Percentiles rank a stretch among this genome's conserved stretches.
phyloP scores from a whole-genome alignment of 371 early-diverging fungal species.

The Rhizopus stolonifer region DNA sequence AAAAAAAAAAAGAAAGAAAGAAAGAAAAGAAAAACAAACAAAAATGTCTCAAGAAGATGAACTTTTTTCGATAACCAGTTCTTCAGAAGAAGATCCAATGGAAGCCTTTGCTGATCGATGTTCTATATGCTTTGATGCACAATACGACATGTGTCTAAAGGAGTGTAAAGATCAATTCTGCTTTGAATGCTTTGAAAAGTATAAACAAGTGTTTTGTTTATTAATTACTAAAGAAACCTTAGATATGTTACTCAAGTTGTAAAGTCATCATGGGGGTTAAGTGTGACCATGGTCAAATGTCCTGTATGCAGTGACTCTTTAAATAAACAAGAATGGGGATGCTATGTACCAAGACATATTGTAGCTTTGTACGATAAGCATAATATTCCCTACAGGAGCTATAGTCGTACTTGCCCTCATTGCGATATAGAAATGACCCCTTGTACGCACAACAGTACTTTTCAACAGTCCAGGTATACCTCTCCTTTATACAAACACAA shows the following conservation, averaged over 20 bases:
- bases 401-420: conserved; percentile 55
- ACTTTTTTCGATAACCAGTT: conserved; percentile 14
- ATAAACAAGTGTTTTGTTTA: conserved; percentile 14
- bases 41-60: conserved; percentile 22
- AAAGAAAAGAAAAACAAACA: too few species aligned
- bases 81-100: conserved; percentile 35
- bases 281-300: conserved; percentile 61
- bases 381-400: conserved; percentile 65
- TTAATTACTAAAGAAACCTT: not conserved
- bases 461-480: too few species aligned
- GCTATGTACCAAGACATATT: conserved; percentile 37
- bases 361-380: conserved; percentile 57
- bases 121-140: conserved; percentile 61
- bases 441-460: too few species aligned
- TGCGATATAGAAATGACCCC: too few species aligned
- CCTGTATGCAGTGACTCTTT: conserved; percentile 64
- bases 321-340: conserved; percentile 61
- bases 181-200: conserved; percentile 55
- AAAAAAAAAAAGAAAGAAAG: not conserved
- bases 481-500: too few species aligned
- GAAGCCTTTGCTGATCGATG: conserved; percentile 56
- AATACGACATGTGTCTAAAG: conserved; percentile 57
- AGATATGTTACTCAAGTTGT: conserved; percentile 58
- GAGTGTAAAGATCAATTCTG: conserved; percentile 58
- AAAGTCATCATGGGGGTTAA: conserved; percentile 65